A percentile compares a stretch with the other conserved stretches of the same genome.
phyloP scores from a whole-genome alignment of 345 rosid species.

The Jatropha curcas region DNA sequence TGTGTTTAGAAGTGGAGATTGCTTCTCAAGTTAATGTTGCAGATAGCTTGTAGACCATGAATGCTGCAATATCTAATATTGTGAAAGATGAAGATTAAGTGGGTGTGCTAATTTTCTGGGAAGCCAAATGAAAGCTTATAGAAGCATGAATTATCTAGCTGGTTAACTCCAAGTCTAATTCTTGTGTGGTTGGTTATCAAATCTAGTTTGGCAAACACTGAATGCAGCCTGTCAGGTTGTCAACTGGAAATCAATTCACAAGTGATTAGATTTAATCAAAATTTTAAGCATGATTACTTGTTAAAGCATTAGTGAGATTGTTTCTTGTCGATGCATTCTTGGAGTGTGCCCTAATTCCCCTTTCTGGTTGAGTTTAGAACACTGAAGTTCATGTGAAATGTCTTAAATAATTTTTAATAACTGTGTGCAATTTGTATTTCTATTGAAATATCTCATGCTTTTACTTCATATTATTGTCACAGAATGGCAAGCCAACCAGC shows the following conservation, averaged over 20 bases:
- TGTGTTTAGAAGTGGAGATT: not conserved
- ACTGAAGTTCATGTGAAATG: not conserved
- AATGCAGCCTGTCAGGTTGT: not conserved
- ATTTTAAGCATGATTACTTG: not conserved
- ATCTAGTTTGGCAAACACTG: not conserved
- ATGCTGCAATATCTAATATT: not conserved
- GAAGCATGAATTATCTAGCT: not conserved
- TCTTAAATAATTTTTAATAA: not conserved
- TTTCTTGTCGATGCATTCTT: not conserved
- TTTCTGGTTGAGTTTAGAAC: too few relatives aligned
- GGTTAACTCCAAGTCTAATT: not conserved
- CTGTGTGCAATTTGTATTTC: not conserved
- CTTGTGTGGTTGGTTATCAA: not conserved
- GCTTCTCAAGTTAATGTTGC: not conserved
- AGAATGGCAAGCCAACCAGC: conserved; percentile 77
- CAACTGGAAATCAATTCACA: not conserved
- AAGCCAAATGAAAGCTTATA: not conserved
- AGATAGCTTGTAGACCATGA: not conserved
- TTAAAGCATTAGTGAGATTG: not conserved
- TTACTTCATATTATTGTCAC: not conserved
- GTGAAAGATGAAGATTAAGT: not conserved
- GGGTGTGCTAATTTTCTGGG: conserved; percentile 2
- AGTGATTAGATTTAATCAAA: not conserved
- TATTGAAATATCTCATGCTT: not conserved
- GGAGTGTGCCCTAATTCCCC: too few relatives aligned